Conservation (phyloP, 495 filamentous ascomycete genomes). For the Platismatia glauca region DNA sequence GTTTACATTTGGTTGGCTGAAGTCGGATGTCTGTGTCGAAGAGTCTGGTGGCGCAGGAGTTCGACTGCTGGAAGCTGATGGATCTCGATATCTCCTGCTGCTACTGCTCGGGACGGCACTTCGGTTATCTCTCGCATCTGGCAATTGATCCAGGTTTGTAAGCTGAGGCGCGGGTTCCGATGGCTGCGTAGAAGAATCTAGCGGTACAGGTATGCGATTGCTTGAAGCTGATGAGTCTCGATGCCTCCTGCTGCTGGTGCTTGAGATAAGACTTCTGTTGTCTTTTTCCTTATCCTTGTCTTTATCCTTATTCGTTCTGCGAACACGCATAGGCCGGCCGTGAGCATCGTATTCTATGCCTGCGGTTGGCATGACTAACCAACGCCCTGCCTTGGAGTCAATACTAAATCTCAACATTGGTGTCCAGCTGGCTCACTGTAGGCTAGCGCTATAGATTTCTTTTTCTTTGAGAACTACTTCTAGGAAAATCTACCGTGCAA, state of each 20-base stretch:
- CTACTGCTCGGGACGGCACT: constrained; percentile 19
- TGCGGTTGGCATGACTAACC: constrained; percentile 18
- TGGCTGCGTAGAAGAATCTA: constrained; percentile 9
- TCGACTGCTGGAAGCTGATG: constrained; percentile 18
- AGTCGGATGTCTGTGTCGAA: constrained; percentile 7
- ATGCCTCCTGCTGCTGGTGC: constrained; percentile 22
- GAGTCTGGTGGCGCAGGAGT: constrained; percentile 13
- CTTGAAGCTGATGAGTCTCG: constrained; percentile 21
- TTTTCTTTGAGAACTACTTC: neutral
- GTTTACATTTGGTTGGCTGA: constrained; percentile 12
- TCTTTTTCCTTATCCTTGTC: constrained; percentile 21
- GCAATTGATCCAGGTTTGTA: constrained; percentile 9
- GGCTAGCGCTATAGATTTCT: neutral
- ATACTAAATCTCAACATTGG: constrained; percentile 3
- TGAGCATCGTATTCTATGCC: constrained; percentile 14
- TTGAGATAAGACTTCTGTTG: constrained; percentile 17
- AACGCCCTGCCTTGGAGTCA: constrained; percentile 4
- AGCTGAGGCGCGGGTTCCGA: constrained; percentile 10
- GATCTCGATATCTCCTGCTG: constrained; percentile 22
- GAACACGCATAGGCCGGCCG: constrained; percentile 11
- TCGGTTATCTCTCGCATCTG: constrained; percentile 12
- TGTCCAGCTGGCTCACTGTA: neutral
- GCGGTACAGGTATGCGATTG: constrained; percentile 14
- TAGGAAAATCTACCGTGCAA: neutral
- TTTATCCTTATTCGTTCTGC: constrained; percentile 13